Conservation (phyloP, 306 rosid genomes). For the cucumber (Cucumis sativus) region DNA sequence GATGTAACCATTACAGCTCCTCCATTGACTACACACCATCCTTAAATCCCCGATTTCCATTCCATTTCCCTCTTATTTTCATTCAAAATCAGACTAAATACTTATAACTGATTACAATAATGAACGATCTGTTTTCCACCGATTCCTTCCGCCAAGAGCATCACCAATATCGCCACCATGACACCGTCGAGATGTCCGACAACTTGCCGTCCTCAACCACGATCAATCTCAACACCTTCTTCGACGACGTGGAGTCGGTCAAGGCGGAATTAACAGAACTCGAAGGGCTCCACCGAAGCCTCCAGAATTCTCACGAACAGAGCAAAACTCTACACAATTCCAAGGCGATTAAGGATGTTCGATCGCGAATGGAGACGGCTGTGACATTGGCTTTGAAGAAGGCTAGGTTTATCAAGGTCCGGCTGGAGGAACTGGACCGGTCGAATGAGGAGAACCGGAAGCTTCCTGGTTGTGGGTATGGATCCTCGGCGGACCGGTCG, state of each 20-base stretch:
- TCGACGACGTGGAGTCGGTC: conserved; percentile 55
- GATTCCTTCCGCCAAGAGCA: conserved; percentile 48
- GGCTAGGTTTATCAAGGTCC: conserved; percentile 61
- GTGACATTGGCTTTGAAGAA: conserved; percentile 57
- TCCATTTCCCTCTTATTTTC: neutral
- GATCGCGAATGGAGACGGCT: conserved; percentile 67
- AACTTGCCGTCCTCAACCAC: conserved; percentile 9
- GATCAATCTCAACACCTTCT: conserved; percentile 54
- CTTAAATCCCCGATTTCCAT: neutral
- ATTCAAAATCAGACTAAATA: neutral
- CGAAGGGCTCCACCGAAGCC: conserved; percentile 27
- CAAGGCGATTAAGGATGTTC: conserved; percentile 50
- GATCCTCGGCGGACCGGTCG: conserved; percentile 75
- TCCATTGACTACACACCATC: neutral
- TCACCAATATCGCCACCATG: conserved; percentile 26
- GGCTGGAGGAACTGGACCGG: conserved; percentile 66
- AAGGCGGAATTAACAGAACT: conserved; percentile 65
- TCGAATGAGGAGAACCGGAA: conserved; percentile 73
- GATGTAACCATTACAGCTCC: neutral
- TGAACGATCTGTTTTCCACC: conserved; percentile 61
- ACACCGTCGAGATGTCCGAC: conserved; percentile 42
- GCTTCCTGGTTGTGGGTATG: conserved; percentile 65
- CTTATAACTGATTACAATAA: conserved; percentile 13
- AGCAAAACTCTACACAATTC: conserved; percentile 74
- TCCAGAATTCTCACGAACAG: conserved; percentile 46